Base-by-base conservation (phyloP, 805 yeast species). In the Vanderwaltozyma tropicalis region DNA sequence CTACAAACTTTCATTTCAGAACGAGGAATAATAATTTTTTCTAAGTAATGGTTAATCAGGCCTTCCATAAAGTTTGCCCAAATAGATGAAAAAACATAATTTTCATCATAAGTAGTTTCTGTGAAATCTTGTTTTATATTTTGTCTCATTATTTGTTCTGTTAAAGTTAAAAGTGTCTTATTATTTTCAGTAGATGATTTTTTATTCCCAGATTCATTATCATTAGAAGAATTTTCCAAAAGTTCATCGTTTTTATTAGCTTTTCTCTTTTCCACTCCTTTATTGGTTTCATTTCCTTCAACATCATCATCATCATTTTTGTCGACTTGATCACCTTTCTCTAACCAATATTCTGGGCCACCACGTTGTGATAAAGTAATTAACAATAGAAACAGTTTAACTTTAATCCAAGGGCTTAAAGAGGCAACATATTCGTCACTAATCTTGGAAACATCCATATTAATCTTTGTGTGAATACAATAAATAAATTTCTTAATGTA, bases 51-150 rank as follows among this genome's bases (percentile, higher is more conserved):
- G 34, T 60, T 60, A 15, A 60, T 60, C 29, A 60, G 38, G 5
- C 63, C 63, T 40, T 60, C 64, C 63, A 59, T 60, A 34, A 60
- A 60, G 35, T 60, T 60, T 2, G 64, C 63, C 64, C 64, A 60
- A 12, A 58, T 57, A 3, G 63, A 56, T 7, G 63, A 58, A 39
- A 55, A 57, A 1, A 60, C 60, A 36, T 57, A 55, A 34, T 60
- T 57, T 39, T 57, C 61, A 34, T 57, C 62, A 29, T 54, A 53
- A 5, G 48, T 42, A 7, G 49, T 28, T 38, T 58, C 61, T 7
- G 45, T 51, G 36, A 55, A 57, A 39, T 58, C 57, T 34, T 51
- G 51, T 38, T 59, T 56, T 22, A 59, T 55, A 38, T 59, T 59
- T 32, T 55, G 54, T 36, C 53, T 52, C 47, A 59, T 59, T 10